Evolutionary conservation across 371 early-diverging fungal genomes (phyloP), one percentile per base, ranked within the genome.

Genomic region (Syncephalastrum sp.): DNA sequence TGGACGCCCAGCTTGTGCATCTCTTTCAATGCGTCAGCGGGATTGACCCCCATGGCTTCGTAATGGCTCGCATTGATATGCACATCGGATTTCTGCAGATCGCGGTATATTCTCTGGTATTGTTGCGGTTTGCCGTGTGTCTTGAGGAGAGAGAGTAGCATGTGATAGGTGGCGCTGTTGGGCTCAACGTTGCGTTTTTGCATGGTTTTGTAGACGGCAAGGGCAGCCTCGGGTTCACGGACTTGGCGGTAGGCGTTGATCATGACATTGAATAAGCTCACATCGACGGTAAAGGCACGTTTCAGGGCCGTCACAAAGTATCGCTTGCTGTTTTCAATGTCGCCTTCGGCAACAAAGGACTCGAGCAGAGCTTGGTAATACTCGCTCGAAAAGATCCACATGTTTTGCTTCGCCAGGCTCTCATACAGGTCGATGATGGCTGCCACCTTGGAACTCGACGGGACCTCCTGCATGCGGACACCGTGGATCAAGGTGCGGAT

Each of bases 141-240:
- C 29, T 53, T 8, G 3, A 42, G 51, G 3, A 72, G 47, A 1
- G 41, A 16, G 24, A 79, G 43, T 0, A 75, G 12, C 33, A 72
- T 59, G 42, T 72, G 61, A 47, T 71, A 84, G 5, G 53, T 60
- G 0, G 64, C 57, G 27, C 67, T 48, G 1, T 64, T 63, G 7
- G 79, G 74, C 3, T 45, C 10, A 4, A 69, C 48, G 0, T 63
- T 70, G 2, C 57, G 64, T 1, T 65, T 59, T 1, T 54, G 50
- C 82, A 85, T 79, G 33, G 72, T 66, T 3, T 74, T 52, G 38
- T 75, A 68, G 0, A 81, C 54, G 1, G 63, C 51, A 5, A 64
- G 27, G 0, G 66, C 69, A 6, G 27, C 52, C 8, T 69, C 57
- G 10, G 63, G 54, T 5, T 64, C 46, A 14, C 70, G 46, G 0